Conservation (phyloP, 2,329 filamentous ascomycete species). For the Monilinia fructigena region DNA sequence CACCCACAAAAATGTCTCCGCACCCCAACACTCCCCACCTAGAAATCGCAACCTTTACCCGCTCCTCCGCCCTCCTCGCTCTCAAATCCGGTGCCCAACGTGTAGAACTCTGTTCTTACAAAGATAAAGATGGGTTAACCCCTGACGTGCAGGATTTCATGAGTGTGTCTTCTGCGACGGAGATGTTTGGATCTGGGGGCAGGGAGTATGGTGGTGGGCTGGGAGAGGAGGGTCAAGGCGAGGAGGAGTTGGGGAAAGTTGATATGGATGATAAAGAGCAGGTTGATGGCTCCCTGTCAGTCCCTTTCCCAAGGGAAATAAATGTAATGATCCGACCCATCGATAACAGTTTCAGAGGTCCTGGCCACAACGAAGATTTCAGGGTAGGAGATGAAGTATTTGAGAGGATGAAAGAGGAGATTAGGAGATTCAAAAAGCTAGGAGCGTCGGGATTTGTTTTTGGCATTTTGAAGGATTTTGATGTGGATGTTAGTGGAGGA, state of each 20-base stretch:
- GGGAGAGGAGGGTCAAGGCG: no score
- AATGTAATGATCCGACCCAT: slow-evolving; percentile 54
- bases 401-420: slow-evolving; percentile 44
- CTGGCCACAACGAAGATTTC: not conserved
- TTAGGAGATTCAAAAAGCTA: slow-evolving; percentile 45
- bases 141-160: slow-evolving; percentile 34
- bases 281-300: no score
- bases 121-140: slow-evolving; percentile 46
- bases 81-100: slow-evolving; percentile 47
- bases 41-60: slow-evolving; percentile 52
- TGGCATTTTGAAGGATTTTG: slow-evolving; percentile 21
- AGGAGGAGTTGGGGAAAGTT: not conserved
- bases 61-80: slow-evolving; percentile 46
- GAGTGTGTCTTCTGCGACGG: not conserved
- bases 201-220: not conserved
- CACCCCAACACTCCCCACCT: slow-evolving; percentile 29
- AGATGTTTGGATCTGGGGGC: slow-evolving; percentile 22
- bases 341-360: not conserved
- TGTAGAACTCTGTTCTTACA: slow-evolving; percentile 50
- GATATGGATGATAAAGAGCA: no score
- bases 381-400: not conserved
- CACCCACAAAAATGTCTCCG: not conserved
- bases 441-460: slow-evolving; percentile 28
- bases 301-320: not conserved
- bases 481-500: not conserved